phyloP scores from a whole-genome alignment of 192 early-diverging fungal species.

The Endogone sp. region DNA sequence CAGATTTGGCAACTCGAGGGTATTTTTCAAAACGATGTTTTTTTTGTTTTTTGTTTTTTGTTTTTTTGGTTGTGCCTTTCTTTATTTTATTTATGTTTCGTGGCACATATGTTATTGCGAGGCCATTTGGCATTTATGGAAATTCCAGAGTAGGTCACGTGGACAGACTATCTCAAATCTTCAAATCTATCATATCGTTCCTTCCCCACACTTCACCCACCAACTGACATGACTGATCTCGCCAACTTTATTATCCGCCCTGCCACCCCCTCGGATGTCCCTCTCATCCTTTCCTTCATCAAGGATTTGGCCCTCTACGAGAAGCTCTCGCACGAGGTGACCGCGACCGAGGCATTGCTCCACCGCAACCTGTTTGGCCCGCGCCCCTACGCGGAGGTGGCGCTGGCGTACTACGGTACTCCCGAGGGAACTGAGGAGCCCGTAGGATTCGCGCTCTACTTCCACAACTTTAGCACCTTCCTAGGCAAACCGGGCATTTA shows the following conservation, averaged over 20 bases:
- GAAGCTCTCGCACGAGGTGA: conserved; percentile 63
- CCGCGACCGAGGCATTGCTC: conserved; percentile 65
- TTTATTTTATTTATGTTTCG: too few relatives aligned
- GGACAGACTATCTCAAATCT: not conserved
- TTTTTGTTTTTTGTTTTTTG: too few relatives aligned
- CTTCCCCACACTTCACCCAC: not conserved
- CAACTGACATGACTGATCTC: not conserved
- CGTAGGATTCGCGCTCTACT: conserved; percentile 81
- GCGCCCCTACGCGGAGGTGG: conserved; percentile 60
- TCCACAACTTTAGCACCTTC: conserved; percentile 81
- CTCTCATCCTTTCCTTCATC: conserved; percentile 68
- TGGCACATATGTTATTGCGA: too few relatives aligned
- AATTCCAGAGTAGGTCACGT: not conserved
- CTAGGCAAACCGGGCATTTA: conserved; percentile 73
- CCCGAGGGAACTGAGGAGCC: conserved; percentile 30
- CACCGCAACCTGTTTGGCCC: conserved; percentile 60
- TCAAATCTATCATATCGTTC: not conserved
- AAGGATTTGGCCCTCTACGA: conserved; percentile 74
- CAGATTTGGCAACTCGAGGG: too few relatives aligned
- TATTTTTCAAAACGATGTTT: too few relatives aligned
- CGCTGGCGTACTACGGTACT: conserved; percentile 55
- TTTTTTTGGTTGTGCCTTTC: too few relatives aligned
- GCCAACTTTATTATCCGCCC: conserved; percentile 34
- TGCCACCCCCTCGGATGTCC: conserved; percentile 56
- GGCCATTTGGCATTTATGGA: too few relatives aligned